Percentiles rank a stretch among this genome's conserved stretches.
phyloP scores from a whole-genome alignment of 768 basidiomycete species.

The Boletus rex-veris region DNA sequence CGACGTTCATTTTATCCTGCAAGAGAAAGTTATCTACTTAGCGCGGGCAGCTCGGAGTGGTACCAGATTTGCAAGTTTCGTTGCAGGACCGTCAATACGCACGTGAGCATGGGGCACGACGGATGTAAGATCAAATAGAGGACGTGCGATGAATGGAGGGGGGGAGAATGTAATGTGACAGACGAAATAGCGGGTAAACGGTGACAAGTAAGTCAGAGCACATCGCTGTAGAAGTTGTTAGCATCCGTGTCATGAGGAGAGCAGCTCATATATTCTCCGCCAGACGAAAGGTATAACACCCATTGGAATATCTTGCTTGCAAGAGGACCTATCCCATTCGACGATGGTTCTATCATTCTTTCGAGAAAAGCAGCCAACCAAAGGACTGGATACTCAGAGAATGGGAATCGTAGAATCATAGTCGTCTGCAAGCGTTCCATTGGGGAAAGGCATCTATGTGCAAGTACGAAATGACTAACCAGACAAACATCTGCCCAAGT shows the following conservation, averaged over 20 bases:
- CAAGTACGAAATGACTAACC: neutral
- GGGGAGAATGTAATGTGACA: too few relatives aligned
- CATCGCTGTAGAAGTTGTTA: too few relatives aligned
- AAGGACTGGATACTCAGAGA: neutral
- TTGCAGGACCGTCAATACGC: too few relatives aligned
- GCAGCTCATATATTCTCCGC: too few relatives aligned
- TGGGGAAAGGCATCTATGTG: neutral
- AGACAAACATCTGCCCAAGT: neutral
- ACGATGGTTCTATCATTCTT: neutral
- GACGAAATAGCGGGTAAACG: neutral
- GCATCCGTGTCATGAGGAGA: too few relatives aligned
- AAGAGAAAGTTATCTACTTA: too few relatives aligned
- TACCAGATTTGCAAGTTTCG: too few relatives aligned
- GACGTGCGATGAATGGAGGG: neutral
- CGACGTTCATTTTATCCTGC: too few relatives aligned
- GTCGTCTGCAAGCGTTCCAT: too few relatives aligned
- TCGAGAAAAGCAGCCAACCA: neutral
- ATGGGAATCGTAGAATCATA: neutral
- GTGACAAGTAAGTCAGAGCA: neutral
- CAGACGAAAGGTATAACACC: too few relatives aligned
- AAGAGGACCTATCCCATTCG: neutral
- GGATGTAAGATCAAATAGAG: neutral
- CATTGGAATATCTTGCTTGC: neutral
- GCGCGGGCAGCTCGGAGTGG: too few relatives aligned
- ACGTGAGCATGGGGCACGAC: slow-evolving; percentile 15